These are phyloP conservation scores for Metrosideros polymorpha DNA, from an alignment of 441 rosid species.

Conservation along the genomic window DNA sequence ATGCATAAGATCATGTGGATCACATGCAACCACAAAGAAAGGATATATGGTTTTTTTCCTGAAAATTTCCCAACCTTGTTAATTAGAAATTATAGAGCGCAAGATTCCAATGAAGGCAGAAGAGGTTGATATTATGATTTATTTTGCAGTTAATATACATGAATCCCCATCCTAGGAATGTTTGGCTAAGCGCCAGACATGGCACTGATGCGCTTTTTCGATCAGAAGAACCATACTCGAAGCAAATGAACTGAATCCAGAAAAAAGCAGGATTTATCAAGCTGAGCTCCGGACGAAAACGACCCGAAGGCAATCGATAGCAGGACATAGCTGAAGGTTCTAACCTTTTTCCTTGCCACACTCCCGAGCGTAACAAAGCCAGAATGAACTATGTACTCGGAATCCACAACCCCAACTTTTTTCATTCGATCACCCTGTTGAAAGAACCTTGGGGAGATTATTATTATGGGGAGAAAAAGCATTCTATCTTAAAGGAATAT, in stretches of 20 bases:
- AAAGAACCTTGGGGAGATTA: not conserved
- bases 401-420: constrained; percentile 68
- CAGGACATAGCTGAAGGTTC: not conserved
- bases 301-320: not conserved
- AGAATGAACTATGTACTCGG: constrained; percentile 54
- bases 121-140: not conserved
- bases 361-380: constrained; percentile 70
- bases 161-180: not conserved
- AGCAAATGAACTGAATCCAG: not conserved
- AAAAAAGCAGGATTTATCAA: not conserved
- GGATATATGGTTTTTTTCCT: not conserved
- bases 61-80: not conserved
- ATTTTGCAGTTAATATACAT: not conserved
- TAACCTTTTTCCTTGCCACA: constrained; percentile 24
- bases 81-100: not conserved
- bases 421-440: constrained; percentile 59
- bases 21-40: not conserved
- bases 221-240: not conserved
- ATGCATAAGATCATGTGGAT: not conserved
- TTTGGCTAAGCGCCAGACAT: not conserved
- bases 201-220: not conserved
- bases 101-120: not conserved
- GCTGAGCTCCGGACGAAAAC: not conserved
- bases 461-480: not conserved
- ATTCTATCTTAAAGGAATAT: not conserved